Base-by-base conservation (phyloP, 192 early-diverging fungal species). In the Gryganskiella cystojenkinii region DNA sequence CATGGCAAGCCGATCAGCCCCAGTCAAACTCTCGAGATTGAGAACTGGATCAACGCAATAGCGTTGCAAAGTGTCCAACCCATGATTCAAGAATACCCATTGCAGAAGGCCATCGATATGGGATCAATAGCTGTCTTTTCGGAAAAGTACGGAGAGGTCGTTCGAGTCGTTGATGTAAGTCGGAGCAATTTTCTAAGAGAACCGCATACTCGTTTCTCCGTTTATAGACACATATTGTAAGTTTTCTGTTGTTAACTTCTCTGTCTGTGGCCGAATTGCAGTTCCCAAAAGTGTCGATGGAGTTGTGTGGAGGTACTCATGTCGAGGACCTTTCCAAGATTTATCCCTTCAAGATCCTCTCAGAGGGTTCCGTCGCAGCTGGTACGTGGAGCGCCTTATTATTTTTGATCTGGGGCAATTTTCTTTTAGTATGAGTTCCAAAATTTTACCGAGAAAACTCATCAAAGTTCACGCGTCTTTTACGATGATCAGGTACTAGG, bases 221-320 rank as follows among this genome's bases (percentile, higher is more conserved):
- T 34, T 49, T 61, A 3, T 61, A 2, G 24, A 20, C 3, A 2
- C 5, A 22, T 3, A n/a, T 57, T 37, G 43, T 14, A 9, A 8
- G 15, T 47, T 25, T 19, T 28, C 51, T 42, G 19, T 20, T 19
- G 17, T 30, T 28, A 20, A 19, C 44, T 44, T 13, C 30, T 24
- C 9, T 3, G n/a, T n/a, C n/a, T n/a, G n/a, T n/a, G n/a, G n/a
- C n/a, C n/a, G n/a, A n/a, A n/a, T n/a, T n/a, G n/a, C n/a, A 82
- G 73, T 74, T 83, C 22, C 80, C 83, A 3, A 80, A 79, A 22
- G 61, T 87, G 4, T 82, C 86, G 3, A 84, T 70, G 61, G 88
- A 89, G 42, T 33, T 88, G 37, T 89, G 88, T 64, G 81, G 85
- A 58, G 88, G 88, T 6, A 89, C 88, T 0, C 88, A 89, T 70